Base-by-base conservation (phyloP, 2,329 filamentous ascomycete species). In the Emericellopsis atlantica region DNA sequence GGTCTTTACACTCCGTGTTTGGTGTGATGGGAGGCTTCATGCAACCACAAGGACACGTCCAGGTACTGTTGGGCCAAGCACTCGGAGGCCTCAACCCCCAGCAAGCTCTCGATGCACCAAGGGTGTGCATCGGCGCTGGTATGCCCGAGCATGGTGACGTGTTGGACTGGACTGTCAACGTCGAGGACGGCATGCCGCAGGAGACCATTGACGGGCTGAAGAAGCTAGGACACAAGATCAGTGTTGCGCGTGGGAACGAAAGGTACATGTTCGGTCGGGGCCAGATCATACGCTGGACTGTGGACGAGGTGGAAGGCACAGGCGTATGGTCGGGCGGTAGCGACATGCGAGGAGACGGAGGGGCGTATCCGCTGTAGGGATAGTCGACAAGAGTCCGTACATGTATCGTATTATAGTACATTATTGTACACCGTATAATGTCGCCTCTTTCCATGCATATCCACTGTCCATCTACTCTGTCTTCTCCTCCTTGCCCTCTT, bases 1-100 rank as follows among this genome's bases (percentile, higher is more conserved):
- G 76, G 22, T 80, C 74, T 38, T 64, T 96, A 43, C 85, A 95
- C 58, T 83, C 78, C 4, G 84, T 94, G 0, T 95, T 90, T 53
- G 92, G 92, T 40, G 90, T 96, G 45, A 96, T 96, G 92, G 92
- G 92, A 40, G 90, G 88, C 3, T 96, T 93, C 62, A 96, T 96
- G 84, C 92, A 98, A 64, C 92, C 92, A 0, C 92, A 96, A 61
- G 92, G 90, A 18, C 92, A 96, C 45, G 81, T 96, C 0, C 92
- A 96, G 60, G 88, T 95, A 1, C 64, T 98, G 9, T 69, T 96
- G 2, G 94, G 93, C 49, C 89, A 94, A 74, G 62, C 94, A 1
- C 76, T 88, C 0, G 94, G 89, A 51, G 78, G 79, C 2, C 69
- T 87, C 40, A 82, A 81, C 46, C 88, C 89, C 1, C 92, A 98